Evolutionary conservation across 768 basidiomycete species (phyloP), one percentile per base, ranked within the genome.

Genomic region (Xerocomellus dryophilus): DNA sequence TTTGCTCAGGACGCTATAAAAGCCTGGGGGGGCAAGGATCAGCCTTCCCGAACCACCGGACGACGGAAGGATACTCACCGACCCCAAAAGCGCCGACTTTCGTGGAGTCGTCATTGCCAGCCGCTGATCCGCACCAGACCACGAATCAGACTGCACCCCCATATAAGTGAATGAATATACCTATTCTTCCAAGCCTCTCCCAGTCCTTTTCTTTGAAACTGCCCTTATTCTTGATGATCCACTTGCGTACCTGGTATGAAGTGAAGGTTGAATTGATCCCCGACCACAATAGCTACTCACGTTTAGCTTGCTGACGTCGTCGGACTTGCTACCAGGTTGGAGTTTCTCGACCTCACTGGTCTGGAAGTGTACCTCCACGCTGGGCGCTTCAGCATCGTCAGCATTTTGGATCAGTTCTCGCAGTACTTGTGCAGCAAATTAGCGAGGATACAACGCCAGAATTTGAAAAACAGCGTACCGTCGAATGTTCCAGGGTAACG

Each of bases 351-450:
- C 59, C 39, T 47, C 51, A 32, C 51, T 39, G 1, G 72, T 74
- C 41, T 68, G 61, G 51, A 77, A 77, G 35, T 69, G 68, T 5
- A 78, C 61, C 54, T 76, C 65, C 9, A 76, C 67, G 0, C 43
- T 55, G 18, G 50, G 66, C 2, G 75, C 68, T 4, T 66, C 71
- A 0, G 74, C 80, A 66, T 82, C 80, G 56, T 81, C 80, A 15
- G 81, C 79, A 63, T 83, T 83, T 62, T 83, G 81, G 12, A 82
- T 63, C 18, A 83, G 68, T 60, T 83, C 82, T 47, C 82, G 66
- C 51, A 78, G 76, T 34, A 82, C 78, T 71, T 38, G 25, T 11
- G 11, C 2, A 10, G 14, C 12, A 14, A 14, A 20, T 53, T 9
- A 61, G 57, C 21, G 9, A 36, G 18, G 38, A 20, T 8, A 8